Evolutionary conservation across 805 yeast species (phyloP).

Genomic region (Candida parachauliodes): DNA sequence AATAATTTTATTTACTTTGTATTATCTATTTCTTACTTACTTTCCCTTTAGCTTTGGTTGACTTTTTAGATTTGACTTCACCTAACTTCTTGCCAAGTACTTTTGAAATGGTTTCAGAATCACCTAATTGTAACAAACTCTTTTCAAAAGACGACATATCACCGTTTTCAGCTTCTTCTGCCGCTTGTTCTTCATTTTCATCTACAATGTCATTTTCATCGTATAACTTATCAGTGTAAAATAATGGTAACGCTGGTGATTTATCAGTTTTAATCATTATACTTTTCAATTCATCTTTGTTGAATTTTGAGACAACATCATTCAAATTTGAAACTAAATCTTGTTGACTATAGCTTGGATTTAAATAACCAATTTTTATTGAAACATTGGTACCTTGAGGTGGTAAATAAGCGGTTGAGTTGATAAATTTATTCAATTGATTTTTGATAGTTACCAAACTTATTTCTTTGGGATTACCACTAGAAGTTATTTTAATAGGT

Average conservation of each 20-base stretch:
- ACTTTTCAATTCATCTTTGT: constrained; percentile 46
- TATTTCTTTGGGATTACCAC: constrained; percentile 35
- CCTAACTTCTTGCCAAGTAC: constrained; percentile 57
- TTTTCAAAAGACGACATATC: constrained; percentile 62
- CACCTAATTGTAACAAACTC: constrained; percentile 77
- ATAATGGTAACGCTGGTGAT: constrained; percentile 86
- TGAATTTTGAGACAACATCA: constrained; percentile 49
- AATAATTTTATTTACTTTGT: too few species aligned
- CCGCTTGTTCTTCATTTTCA: constrained; percentile 13
- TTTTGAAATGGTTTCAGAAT: constrained; percentile 65
- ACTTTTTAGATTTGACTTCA: constrained; percentile 9
- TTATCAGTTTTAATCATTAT: constrained; percentile 60
- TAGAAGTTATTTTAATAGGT: constrained; percentile 24
- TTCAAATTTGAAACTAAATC: constrained; percentile 59
- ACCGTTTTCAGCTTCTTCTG: constrained; percentile 17
- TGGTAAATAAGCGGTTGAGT: constrained; percentile 57
- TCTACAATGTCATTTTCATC: constrained; percentile 43
- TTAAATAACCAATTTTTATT: constrained; percentile 61
- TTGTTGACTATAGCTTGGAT: constrained; percentile 32
- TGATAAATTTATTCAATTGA: constrained; percentile 55
- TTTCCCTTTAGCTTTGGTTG: constrained; percentile 12
- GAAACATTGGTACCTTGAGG: constrained; percentile 72
- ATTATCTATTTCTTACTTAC: constrained; percentile 15
- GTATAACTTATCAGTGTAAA: constrained; percentile 55
- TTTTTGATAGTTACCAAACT: constrained; percentile 49